A percentile compares a stretch with the other conserved stretches of the same genome.
Conservation (phyloP, 441 rosid species). For the Populus hybrid region DNA sequence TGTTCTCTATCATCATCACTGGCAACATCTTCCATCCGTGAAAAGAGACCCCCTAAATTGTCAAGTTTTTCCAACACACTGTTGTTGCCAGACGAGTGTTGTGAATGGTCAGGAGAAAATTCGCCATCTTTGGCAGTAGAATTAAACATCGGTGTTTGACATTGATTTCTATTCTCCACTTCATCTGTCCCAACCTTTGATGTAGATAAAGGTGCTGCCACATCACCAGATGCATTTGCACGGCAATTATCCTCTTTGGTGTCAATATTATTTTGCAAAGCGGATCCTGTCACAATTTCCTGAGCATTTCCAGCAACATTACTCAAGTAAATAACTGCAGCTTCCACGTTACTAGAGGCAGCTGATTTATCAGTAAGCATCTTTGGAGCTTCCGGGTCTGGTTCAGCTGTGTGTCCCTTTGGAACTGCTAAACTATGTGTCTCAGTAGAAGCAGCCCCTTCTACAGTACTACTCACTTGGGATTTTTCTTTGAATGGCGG, state of each 20-base stretch:
- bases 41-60: constrained; percentile 27
- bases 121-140: constrained; percentile 29
- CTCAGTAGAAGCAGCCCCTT: constrained; percentile 32
- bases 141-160: constrained; percentile 27
- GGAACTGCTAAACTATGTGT: constrained; percentile 31
- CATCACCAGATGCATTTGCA: constrained; percentile 23
- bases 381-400: constrained; percentile 35
- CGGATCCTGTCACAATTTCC: constrained; percentile 29
- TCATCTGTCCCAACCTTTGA: constrained; percentile 30
- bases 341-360: constrained; percentile 40
- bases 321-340: constrained; percentile 38
- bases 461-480: constrained; percentile 21
- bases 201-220: constrained; percentile 31
- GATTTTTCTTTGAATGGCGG: constrained; percentile 36
- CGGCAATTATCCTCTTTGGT: constrained; percentile 26
- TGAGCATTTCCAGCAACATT: constrained; percentile 31
- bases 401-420: constrained; percentile 36
- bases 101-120: constrained; percentile 37
- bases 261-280: constrained; percentile 40
- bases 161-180: constrained; percentile 27
- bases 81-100: constrained; percentile 40
- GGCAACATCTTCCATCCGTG: constrained; percentile 32
- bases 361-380: constrained; percentile 24
- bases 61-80: constrained; percentile 29
- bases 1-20: constrained; percentile 39